Conservation (phyloP, 2,329 filamentous ascomycete genomes). For the Neodidymelliopsis sp. region DNA sequence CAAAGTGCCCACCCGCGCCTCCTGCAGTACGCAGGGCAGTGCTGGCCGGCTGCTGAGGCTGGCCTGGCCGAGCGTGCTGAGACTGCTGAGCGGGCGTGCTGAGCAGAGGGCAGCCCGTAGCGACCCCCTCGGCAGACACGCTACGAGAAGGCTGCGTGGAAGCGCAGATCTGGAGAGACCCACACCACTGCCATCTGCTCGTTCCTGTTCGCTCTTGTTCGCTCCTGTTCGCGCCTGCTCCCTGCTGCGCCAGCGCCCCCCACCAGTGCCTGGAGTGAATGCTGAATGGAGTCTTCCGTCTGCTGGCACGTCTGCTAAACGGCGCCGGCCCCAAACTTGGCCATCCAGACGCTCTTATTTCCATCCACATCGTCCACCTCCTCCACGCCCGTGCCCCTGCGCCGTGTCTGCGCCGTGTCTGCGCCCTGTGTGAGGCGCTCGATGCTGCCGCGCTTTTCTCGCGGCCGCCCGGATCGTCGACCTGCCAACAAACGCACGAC, state of each 20-base stretch:
- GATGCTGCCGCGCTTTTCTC: neutral
- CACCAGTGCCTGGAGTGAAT: too few relatives aligned
- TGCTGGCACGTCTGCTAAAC: neutral
- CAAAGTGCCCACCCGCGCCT: too few relatives aligned
- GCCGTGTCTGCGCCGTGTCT: too few relatives aligned
- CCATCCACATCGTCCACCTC: conserved; percentile 4
- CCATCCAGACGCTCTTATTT: conserved; percentile 1
- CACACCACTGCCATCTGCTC: neutral
- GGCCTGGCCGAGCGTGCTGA: neutral
- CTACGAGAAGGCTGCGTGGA: neutral
- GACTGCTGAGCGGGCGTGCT: too few relatives aligned
- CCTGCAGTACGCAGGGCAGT: neutral
- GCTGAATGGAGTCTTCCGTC: too few relatives aligned
- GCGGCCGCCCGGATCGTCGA: conserved; percentile 2
- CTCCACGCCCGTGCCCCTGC: neutral
- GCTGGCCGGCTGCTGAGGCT: neutral
- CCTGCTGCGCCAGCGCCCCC: too few relatives aligned
- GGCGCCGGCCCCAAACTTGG: conserved; percentile 4
- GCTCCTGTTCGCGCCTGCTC: neutral
- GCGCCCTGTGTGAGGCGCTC: conserved; percentile 1
- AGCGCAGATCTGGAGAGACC: neutral
- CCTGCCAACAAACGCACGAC: neutral
- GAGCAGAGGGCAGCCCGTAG: neutral
- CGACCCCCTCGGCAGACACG: neutral
- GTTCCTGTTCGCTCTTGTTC: neutral